Base-by-base conservation (phyloP, 768 basidiomycete species). In the Dacryopinax spathularia region DNA sequence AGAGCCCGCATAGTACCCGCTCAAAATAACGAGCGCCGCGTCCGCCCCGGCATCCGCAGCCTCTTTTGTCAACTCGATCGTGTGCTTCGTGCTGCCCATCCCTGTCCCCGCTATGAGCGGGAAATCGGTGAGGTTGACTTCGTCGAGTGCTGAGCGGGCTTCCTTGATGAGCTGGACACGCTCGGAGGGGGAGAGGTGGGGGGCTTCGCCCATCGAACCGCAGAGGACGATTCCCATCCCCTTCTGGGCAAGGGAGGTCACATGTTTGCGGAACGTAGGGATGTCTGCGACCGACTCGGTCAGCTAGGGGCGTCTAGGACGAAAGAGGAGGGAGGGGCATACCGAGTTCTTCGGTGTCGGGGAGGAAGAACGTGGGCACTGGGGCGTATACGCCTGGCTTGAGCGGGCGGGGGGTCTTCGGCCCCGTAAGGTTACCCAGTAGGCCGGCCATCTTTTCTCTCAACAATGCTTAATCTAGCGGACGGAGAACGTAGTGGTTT, bases 1-100 rank as follows among this genome's bases (percentile, higher is more conserved):
- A 13, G 80, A 86, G 7, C 89, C 88, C 33, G 90, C 87, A 70
- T 85, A 96, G 77, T 92, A 94, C 60, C 91, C 90, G 68, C 87
- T 86, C 22, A 84, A 78, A 71, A 95, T 93, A 66, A 90, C 87
- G 68, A 95, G 91, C 35, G 80, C 82, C 68, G 83, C 88, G 73
- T 95, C 91, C 4, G 94, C 92, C 29, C 94, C 93, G 25, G 88
- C 87, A 20, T 77, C 79, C 13, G 89, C 91, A 18, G 91, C 91
- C 71, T 88, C 85, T 35, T 81, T 80, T 65, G 82, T 82, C 22
- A 93, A 76, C 63, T 85, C 78, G 56, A 95, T 77, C 33, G 90
- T 90, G 72, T 89, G 91, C 61, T 87, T 81, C 10, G 91, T 92
- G 73, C 88, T 89, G 35, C 84, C 85, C 12, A 84, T 84, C 7